Conservation (phyloP, 257 asterid genomes). For the Primulina tabacum region DNA sequence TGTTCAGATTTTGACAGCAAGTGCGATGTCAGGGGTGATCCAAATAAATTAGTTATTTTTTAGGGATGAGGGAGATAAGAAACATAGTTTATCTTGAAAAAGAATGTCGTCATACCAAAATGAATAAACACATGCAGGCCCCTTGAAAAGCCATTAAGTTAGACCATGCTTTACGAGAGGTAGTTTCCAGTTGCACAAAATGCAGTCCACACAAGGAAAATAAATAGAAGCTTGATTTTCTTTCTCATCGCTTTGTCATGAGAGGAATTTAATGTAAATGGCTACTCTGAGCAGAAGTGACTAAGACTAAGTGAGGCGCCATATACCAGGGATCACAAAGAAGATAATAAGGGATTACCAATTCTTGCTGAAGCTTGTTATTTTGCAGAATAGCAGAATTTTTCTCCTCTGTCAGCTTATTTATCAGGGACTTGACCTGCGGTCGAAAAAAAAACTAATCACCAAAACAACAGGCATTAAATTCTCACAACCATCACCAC, state of each 20-base stretch:
- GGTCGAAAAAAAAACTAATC: no score
- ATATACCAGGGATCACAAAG: conserved; percentile 9
- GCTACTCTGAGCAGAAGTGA: conserved; percentile 6
- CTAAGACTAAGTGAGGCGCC: neutral
- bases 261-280: neutral
- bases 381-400: neutral
- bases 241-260: neutral
- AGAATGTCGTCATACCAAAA: conserved; percentile 14
- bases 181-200: neutral
- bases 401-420: neutral
- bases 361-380: conserved; percentile 26
- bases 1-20: neutral
- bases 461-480: neutral
- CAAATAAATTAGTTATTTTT: neutral
- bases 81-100: neutral
- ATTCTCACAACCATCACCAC: neutral
- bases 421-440: neutral
- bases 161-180: neutral
- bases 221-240: neutral
- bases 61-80: neutral
- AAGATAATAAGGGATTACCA: conserved; percentile 31
- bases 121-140: conserved; percentile 5
- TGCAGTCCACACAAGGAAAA: conserved; percentile 9
- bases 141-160: neutral
- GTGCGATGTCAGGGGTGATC: neutral